These are phyloP conservation scores for Ophiostoma tasmaniense DNA, from an alignment of 2,329 filamentous ascomycete species.

Conservation along the genomic window DNA sequence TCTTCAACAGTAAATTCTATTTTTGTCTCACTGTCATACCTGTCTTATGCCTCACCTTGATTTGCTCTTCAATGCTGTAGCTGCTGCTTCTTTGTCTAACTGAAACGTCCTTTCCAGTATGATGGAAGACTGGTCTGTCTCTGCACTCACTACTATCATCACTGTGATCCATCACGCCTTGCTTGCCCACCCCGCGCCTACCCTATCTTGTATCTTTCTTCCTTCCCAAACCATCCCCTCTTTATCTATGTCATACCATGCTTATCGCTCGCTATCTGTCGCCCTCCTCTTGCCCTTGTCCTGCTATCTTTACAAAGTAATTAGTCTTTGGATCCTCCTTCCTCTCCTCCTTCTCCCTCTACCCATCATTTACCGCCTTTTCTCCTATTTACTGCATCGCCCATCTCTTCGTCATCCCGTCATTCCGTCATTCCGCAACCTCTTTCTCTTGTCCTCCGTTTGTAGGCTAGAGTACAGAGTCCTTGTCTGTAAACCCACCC, in stretches of 20 bases:
- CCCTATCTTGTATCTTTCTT: background rate
- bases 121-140: too few species aligned
- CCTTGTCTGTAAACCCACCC: background rate
- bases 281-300: background rate
- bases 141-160: background rate
- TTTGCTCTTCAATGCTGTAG: background rate
- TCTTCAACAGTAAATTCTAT: background rate
- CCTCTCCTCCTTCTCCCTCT: too few species aligned
- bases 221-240: background rate
- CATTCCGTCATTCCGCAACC: background rate
- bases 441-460: background rate
- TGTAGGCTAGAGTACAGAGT: too few species aligned
- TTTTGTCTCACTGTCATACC: background rate
- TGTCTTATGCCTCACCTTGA: background rate
- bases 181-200: background rate
- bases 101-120: too few species aligned
- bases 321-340: background rate
- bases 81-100: background rate
- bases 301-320: too few species aligned
- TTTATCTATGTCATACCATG: background rate
- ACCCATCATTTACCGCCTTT: background rate
- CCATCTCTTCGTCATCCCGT: background rate
- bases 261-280: background rate
- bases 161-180: background rate
- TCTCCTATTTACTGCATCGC: background rate